A percentile compares a stretch with the other conserved stretches of the same genome.
Conservation (phyloP, 2,329 filamentous ascomycete genomes). For the Bipolaris sorokiniana region DNA sequence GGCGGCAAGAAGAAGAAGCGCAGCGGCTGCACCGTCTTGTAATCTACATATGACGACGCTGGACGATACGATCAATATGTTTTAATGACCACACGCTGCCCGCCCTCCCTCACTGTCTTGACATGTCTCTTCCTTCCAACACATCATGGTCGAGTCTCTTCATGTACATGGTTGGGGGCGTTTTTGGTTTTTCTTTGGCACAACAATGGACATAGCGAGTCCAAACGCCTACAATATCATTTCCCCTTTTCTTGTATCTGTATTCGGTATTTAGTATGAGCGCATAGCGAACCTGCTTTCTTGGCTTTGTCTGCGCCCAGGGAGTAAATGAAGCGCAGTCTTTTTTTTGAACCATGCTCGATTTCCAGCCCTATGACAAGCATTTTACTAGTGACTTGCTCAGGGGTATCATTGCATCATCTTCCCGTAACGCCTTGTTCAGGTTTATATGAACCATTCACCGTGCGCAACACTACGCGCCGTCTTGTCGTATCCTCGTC, state of each 20-base stretch:
- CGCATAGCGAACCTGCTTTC: slow-evolving; percentile 15
- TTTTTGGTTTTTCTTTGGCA: slow-evolving; percentile 25
- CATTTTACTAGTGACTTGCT: background rate
- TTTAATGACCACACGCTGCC: slow-evolving; percentile 43
- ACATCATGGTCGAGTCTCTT: slow-evolving; percentile 19
- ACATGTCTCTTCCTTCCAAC: slow-evolving; percentile 28
- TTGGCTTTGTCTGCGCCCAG: slow-evolving; percentile 14
- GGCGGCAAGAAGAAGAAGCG: slow-evolving; percentile 49
- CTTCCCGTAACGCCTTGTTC: slow-evolving; percentile 1
- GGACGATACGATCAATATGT: slow-evolving; percentile 50
- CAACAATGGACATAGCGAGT: slow-evolving; percentile 25
- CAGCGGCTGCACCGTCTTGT: slow-evolving; percentile 50
- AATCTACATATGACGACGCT: slow-evolving; percentile 46
- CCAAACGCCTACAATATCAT: slow-evolving; percentile 31
- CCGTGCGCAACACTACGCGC: slow-evolving; percentile 2
- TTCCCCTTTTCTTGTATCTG: slow-evolving; percentile 38
- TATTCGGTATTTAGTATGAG: slow-evolving; percentile 43
- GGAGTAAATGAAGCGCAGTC: slow-evolving; percentile 26
- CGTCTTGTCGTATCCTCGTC: background rate
- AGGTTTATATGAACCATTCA: slow-evolving; percentile 3
- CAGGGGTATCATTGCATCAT: slow-evolving; percentile 21
- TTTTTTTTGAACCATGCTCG: slow-evolving; percentile 19
- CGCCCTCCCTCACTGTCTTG: slow-evolving; percentile 36
- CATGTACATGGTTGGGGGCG: slow-evolving; percentile 37
- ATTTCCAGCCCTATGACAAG: background rate